A percentile compares a stretch with the other conserved stretches of the same genome.
phyloP scores from a whole-genome alignment of 2,329 filamentous ascomycete genomes.

The Phoma herbarum region DNA sequence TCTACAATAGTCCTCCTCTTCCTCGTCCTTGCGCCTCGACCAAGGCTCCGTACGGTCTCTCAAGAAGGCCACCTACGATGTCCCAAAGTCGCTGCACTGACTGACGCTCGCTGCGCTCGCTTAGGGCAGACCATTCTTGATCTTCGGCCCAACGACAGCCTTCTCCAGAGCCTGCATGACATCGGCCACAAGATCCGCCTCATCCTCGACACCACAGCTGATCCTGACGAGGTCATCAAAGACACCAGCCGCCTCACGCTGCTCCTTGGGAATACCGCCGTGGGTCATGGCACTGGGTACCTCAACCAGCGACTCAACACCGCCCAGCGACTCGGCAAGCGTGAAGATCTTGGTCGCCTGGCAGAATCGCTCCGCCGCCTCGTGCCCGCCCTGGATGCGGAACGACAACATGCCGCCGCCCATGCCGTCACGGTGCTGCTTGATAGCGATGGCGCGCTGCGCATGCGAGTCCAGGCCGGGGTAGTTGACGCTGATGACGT shows the following conservation, averaged over 20 bases:
- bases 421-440: constrained; percentile 93
- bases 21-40: not conserved
- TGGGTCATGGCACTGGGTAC: constrained; percentile 97
- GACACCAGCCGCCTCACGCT: constrained; percentile 91
- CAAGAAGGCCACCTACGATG: too few relatives aligned
- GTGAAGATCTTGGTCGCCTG: constrained; percentile 89
- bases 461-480: constrained; percentile 88
- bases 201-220: constrained; percentile 94
- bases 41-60: too few relatives aligned
- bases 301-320: constrained; percentile 91
- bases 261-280: constrained; percentile 88
- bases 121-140: constrained; percentile 29
- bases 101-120: too few relatives aligned
- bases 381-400: constrained; percentile 86
- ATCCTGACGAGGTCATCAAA: constrained; percentile 93
- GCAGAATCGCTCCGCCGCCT: constrained; percentile 91
- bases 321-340: constrained; percentile 89
- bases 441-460: constrained; percentile 82
- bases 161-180: constrained; percentile 82
- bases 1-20: not conserved
- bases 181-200: constrained; percentile 82
- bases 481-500: constrained; percentile 94
- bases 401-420: constrained; percentile 98
- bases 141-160: constrained; percentile 67
- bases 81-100: too few relatives aligned